Conservation (phyloP, 352 stramenopile genomes). For the Elongisporangium undulatum region DNA sequence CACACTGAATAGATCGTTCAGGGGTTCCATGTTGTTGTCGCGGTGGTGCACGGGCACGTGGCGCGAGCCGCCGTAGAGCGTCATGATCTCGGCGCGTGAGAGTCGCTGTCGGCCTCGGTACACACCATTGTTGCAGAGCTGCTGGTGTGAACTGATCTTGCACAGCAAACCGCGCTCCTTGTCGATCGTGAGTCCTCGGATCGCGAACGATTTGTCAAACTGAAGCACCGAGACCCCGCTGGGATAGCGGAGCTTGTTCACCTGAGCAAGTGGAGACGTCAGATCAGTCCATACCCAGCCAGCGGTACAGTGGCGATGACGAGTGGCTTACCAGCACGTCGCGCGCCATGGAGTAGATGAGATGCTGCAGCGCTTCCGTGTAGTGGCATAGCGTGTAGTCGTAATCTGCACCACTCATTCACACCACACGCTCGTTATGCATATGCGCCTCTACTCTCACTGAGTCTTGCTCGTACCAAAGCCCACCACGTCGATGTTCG, state of each 20-base stretch:
- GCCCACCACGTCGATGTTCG: conserved; percentile 65
- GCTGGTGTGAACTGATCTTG: conserved; percentile 94
- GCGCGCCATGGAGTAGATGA: conserved; percentile 92
- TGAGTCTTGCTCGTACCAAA: conserved; percentile 31
- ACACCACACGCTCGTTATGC: not conserved
- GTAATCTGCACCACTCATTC: conserved; percentile 63
- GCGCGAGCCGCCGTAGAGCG: conserved; percentile 86
- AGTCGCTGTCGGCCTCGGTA: conserved; percentile 86
- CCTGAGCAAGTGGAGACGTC: conserved; percentile 9
- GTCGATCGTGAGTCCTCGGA: conserved; percentile 92
- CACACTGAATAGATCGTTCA: conserved; percentile 94
- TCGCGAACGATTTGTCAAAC: conserved; percentile 90
- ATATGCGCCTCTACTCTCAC: conserved; percentile 4
- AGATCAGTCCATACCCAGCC: not conserved
- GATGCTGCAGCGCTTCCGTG: conserved; percentile 85
- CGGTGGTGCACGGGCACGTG: conserved; percentile 81
- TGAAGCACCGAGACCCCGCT: conserved; percentile 64
- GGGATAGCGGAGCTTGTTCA: conserved; percentile 83
- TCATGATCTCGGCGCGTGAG: conserved; percentile 72
- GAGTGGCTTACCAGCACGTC: conserved; percentile 62
- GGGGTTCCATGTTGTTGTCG: conserved; percentile 85
- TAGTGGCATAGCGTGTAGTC: conserved; percentile 95
- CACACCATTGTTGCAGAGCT: conserved; percentile 76
- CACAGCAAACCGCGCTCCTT: conserved; percentile 91
- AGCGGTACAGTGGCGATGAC: not conserved